Evolutionary conservation across 352 stramenopile species (phyloP), one percentile per base, ranked within the genome.

Genomic region (Blastocystis sp.): DNA sequence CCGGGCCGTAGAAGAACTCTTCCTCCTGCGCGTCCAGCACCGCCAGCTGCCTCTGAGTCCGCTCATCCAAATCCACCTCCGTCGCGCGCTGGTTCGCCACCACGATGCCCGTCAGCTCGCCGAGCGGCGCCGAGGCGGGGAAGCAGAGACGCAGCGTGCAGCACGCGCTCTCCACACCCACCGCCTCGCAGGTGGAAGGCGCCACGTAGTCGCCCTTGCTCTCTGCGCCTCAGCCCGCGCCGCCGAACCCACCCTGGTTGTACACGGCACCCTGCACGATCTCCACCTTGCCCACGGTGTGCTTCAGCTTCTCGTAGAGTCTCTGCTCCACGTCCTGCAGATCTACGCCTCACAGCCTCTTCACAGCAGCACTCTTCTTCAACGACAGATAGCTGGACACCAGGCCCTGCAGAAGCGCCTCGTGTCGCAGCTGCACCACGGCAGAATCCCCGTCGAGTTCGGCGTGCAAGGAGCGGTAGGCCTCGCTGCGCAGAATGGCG

Each of bases 181-280:
- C n/a, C 56, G 4, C 41, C 21, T 9, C 19, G 11, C 59, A 5
- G 21, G n/a, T 34, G 7, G 45, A 23, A 11, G 69, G 69, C 11
- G 69, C 45, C 4, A 64, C 43, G 28, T 79, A 79, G 28, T 41
- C 19, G 59, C 11, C 45, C 28, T 28, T 43, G 28, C 34, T 38
- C 17, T 64, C 69, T 79, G 61, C 7, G 21, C n/a, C 61, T 28
- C 9, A 79, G 2, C 5, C 14, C 3, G n/a, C 28, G 28, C 11
- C 38, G 4, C 28, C 0, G 56, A 23, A n/a, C 2, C 23, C n/a
- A 79, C 69, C 56, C n/a, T 79, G 38, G 19, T 79, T 38, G 56
- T 79, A 79, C 21, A 79, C 69, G 21, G 69, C 56, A n/a, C 23
- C 38, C 41, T 79, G 38, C n/a, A 79, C 69, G 28, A 79, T 79